phyloP scores from a whole-genome alignment of 2,329 filamentous ascomycete species.

The Colletotrichum lini region DNA sequence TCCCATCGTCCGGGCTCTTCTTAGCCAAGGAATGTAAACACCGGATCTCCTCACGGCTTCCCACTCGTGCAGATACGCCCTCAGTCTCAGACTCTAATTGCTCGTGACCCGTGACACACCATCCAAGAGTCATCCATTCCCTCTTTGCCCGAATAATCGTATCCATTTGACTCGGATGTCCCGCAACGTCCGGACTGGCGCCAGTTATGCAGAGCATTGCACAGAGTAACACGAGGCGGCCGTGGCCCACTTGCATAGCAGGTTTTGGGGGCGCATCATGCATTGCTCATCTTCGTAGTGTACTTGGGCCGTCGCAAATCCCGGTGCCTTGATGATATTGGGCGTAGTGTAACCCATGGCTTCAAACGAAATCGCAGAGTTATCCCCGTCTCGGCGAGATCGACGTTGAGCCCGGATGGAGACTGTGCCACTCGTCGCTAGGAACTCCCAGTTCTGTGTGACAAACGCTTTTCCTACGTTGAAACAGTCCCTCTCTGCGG shows the following conservation, averaged over 20 bases:
- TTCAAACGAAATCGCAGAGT: not conserved
- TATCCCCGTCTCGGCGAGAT: constrained; percentile 1
- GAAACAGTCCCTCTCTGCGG: constrained; percentile 10
- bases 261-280: constrained; percentile 20
- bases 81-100: constrained; percentile 9
- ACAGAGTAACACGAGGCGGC: not conserved
- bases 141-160: not conserved
- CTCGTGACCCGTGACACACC: not conserved
- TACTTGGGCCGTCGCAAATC: not conserved
- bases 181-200: constrained; percentile 1
- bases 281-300: constrained; percentile 8
- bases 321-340: not conserved
- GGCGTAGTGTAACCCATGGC: not conserved
- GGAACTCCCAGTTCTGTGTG: constrained; percentile 18
- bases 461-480: constrained; percentile 12
- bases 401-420: constrained; percentile 3
- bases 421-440: not conserved
- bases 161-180: constrained; percentile 1
- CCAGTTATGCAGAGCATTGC: constrained; percentile 3
- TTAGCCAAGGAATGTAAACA: constrained; percentile 4
- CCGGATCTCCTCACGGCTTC: constrained; percentile 16
- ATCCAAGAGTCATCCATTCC: not conserved
- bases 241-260: constrained; percentile 24
- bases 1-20: not conserved
- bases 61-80: not conserved